Evolutionary conservation across 495 filamentous ascomycete species (phyloP), one percentile per base, ranked within the genome.

Genomic region (Patellaria atrata): DNA sequence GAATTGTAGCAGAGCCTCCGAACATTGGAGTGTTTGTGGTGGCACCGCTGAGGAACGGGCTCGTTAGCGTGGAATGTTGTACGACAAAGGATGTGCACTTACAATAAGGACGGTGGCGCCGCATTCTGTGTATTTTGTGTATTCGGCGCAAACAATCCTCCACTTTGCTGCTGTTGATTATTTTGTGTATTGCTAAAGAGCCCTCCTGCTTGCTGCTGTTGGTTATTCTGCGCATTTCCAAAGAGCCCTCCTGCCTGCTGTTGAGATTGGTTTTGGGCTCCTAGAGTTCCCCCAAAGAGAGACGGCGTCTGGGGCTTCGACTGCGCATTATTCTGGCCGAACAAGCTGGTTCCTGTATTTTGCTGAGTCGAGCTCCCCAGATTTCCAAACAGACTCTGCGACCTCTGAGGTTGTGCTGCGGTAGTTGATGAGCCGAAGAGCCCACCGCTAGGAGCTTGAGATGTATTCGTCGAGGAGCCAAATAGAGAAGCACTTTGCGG

Each of bases 401-500:
- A 56, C 27, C 56, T 60, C 35, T 57, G 46, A 2, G 64, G 60
- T 33, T 69, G 63, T 32, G 65, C 54, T 18, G 60, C 46, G 28
- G 58, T 41, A 2, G 56, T 51, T 7, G 67, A 41, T 25, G 53
- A 53, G 27, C 67, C 70, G 52, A 77, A 77, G 34, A 75, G 51
- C 23, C 61, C 59, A 19, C 64, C 59, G 7, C 33, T 47, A n/a
- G n/a, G n/a, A n/a, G n/a, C n/a, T n/a, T n/a, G n/a, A n/a, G n/a
- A n/a, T 45, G 32, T 20, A n/a, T 21, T 18, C n/a, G 41, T 39
- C 8, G 35, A 10, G 12, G 44, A 38, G 27, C 67, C 67, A 43
- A 73, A 73, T 17, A 71, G 48, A 29, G 66, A 51, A 17, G 62
- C 65, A 16, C n/a, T n/a, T n/a, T n/a, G n/a, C n/a, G n/a, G n/a